These are phyloP conservation scores for Blepharisma stoltei DNA, from an alignment of 73 alveolate genomes.

Conservation along the genomic window DNA sequence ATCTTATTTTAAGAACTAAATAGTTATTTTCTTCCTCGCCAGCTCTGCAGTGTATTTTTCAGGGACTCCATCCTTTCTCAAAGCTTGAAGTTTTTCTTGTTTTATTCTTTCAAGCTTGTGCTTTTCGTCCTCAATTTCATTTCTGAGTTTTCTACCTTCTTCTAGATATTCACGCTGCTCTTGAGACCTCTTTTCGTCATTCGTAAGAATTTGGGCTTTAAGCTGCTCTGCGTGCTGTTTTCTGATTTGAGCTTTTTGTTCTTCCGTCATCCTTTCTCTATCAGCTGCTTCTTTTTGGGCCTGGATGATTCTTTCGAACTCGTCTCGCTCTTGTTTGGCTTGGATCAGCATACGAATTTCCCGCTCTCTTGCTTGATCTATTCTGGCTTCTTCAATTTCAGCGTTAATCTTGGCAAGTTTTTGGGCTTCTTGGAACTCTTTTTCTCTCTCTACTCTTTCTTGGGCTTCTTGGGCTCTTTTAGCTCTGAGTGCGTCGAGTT, in stretches of 20 bases:
- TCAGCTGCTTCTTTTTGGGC: conserved; percentile 77
- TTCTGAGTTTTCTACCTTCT: conserved; percentile 89
- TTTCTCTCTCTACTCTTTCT: conserved; percentile 77
- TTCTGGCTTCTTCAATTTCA: conserved; percentile 73
- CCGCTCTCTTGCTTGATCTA: conserved; percentile 60
- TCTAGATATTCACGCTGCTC: conserved; percentile 71
- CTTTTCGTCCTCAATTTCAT: conserved; percentile 72
- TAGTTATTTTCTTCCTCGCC: conserved; percentile 66
- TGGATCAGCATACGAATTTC: conserved; percentile 67
- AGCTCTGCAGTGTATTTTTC: conserved; percentile 88
- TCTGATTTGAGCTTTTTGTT: conserved; percentile 52
- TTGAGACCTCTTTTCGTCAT: conserved; percentile 68
- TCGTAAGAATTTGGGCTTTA: conserved; percentile 65
- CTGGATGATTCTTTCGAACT: conserved; percentile 68
- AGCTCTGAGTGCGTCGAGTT: conserved; percentile 83
- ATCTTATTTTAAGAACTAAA: background rate
- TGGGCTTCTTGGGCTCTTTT: conserved; percentile 80
- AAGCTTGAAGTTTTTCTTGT: conserved; percentile 66
- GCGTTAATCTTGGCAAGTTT: conserved; percentile 50
- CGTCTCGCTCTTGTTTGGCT: conserved; percentile 85
- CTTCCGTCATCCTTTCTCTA: conserved; percentile 56
- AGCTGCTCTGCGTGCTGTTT: conserved; percentile 72
- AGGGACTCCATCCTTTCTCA: conserved; percentile 60
- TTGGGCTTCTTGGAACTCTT: conserved; percentile 70
- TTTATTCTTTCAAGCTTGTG: conserved; percentile 82